Conservation (phyloP, 2,329 filamentous ascomycete species). For the Microdochium paspali region DNA sequence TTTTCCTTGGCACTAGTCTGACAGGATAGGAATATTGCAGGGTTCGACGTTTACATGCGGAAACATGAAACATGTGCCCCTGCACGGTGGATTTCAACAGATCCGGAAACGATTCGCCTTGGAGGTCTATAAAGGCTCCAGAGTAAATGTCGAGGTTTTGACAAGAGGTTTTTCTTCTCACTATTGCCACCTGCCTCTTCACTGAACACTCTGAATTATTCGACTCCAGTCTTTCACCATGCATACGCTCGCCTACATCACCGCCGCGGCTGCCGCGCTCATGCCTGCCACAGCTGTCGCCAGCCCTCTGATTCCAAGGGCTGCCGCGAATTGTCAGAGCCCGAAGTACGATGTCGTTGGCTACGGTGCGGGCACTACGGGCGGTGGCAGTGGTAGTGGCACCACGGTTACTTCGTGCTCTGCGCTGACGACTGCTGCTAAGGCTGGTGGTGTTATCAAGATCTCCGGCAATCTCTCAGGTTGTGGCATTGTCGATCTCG, state of each 20-base stretch:
- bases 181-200: no score
- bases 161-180: no score
- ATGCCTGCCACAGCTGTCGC: neutral
- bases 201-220: no score
- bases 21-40: no score
- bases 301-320: neutral
- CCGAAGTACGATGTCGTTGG: conserved; percentile 18
- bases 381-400: conserved; percentile 31
- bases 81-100: no score
- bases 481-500: conserved; percentile 31
- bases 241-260: conserved; percentile 3
- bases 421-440: conserved; percentile 25
- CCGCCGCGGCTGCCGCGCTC: conserved; percentile 8
- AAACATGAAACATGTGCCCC: no score
- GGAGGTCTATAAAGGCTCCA: no score
- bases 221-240: neutral
- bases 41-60: no score
- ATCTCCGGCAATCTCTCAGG: conserved; percentile 33
- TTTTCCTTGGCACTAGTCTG: no score
- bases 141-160: no score
- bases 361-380: conserved; percentile 29
- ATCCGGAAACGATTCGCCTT: no score
- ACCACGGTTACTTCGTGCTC: conserved; percentile 35
- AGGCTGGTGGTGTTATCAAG: conserved; percentile 30
- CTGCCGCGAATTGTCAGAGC: neutral